These are phyloP conservation scores for Botrytis paeoniae DNA, from an alignment of 2,329 filamentous ascomycete species.

Conservation along the genomic window DNA sequence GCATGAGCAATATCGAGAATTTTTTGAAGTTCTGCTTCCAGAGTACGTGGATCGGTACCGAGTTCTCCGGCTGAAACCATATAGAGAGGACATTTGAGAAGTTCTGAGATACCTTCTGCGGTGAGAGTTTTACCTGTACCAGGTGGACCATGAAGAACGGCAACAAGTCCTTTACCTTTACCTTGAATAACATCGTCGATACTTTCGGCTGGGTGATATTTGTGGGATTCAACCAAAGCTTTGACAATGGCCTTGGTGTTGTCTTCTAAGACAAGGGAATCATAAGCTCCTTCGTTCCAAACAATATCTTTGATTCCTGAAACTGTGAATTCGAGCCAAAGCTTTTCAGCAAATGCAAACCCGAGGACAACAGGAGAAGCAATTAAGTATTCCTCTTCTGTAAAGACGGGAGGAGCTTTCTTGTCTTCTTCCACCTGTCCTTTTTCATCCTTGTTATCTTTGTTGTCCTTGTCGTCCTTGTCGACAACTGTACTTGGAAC, in stretches of 20 bases:
- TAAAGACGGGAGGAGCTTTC: conserved; percentile 55
- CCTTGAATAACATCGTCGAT: conserved; percentile 82
- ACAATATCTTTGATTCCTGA: conserved; percentile 75
- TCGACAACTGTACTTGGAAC: conserved; percentile 39
- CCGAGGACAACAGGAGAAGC: conserved; percentile 82
- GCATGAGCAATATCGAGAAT: conserved; percentile 82
- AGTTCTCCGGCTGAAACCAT: conserved; percentile 81
- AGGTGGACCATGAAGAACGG: conserved; percentile 78
- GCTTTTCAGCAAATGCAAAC: conserved; percentile 83
- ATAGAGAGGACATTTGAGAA: conserved; percentile 78
- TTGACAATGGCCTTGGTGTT: conserved; percentile 67
- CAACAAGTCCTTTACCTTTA: conserved; percentile 82
- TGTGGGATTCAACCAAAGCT: conserved; percentile 80
- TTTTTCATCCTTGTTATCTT: conserved; percentile 21
- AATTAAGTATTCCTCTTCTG: conserved; percentile 79
- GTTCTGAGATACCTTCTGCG: conserved; percentile 80
- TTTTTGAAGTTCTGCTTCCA: conserved; percentile 76
- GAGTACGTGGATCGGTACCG: conserved; percentile 69
- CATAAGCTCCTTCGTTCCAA: conserved; percentile 82
- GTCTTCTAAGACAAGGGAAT: conserved; percentile 69
- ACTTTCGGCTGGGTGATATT: conserved; percentile 74
- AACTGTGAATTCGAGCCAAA: conserved; percentile 86
- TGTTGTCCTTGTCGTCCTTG: conserved; percentile 31
- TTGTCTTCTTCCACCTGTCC: conserved; percentile 32
- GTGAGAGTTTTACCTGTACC: conserved; percentile 89